Evolutionary conservation across 139 green algal species (phyloP).

Genomic region (Chlorella sorokiniana): DNA sequence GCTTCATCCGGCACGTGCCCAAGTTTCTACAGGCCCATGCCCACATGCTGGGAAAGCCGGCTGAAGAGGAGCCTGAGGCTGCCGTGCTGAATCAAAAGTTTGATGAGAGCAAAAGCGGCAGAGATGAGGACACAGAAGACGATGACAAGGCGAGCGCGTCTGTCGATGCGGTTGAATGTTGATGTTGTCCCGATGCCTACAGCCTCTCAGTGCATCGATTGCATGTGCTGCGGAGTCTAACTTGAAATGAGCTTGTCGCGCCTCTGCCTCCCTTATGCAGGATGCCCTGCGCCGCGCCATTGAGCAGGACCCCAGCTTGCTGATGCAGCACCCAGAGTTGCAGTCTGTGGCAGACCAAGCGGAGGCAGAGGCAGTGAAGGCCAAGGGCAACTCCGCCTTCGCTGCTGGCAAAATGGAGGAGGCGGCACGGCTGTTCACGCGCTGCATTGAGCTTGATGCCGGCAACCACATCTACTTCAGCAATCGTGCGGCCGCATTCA

Average conservation of each 20-base stretch:
- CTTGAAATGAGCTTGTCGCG: no score
- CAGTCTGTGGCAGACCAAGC: constrained; percentile 38
- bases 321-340: constrained; percentile 58
- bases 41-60: constrained; percentile 62
- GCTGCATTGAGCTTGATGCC: constrained; percentile 77
- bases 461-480: constrained; percentile 80
- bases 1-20: constrained; percentile 63
- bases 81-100: constrained; percentile 2
- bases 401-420: constrained; percentile 55
- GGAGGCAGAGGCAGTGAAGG: constrained; percentile 69
- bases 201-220: no score
- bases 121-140: constrained; percentile 43
- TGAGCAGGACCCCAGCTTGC: constrained; percentile 76
- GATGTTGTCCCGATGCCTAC: no score
- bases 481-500: constrained; percentile 77
- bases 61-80: constrained; percentile 28
- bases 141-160: constrained; percentile 23
- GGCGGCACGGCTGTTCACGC: constrained; percentile 68
- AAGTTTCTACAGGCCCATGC: constrained; percentile 81
- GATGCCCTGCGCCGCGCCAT: constrained; percentile 74
- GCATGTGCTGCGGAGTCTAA: no score
- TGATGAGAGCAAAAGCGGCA: not conserved
- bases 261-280: constrained; percentile 39
- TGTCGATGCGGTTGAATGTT: no score
- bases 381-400: constrained; percentile 77